Evolutionary conservation across 2,329 filamentous ascomycete genomes (phyloP), one percentile per base, ranked within the genome.

Genomic region (Pseudogymnoascus sp.): DNA sequence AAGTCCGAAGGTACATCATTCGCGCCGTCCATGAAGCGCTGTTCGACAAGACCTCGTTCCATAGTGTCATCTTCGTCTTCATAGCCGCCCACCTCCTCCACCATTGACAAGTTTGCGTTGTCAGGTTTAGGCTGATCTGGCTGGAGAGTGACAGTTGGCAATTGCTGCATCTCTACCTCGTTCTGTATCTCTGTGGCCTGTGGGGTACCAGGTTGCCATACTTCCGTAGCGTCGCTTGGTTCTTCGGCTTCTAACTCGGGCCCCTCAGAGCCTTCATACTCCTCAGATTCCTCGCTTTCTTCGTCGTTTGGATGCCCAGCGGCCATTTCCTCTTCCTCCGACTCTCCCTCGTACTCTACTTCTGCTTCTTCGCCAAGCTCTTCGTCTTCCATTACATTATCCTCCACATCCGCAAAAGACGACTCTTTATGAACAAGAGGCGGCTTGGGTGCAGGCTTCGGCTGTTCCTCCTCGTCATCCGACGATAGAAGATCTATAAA

Each of bases 401-500:
- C 35, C 19, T 39, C 58, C 19, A 38, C 58, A 60, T 60, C 58
- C 19, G 38, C 58, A 25, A 60, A 38, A 25, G 33, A 41, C 4
- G 22, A 60, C 4, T 38, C 38, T 14, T 60, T 60, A 14, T 55
- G 49, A 33, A 22, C 11, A 33, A 55, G 49, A 12, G 25, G 49
- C 9, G 49, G 49, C 28, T 22, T 55, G n/a, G 25, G 25, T 12
- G 12, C 28, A 33, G 49, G n/a, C 5, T 55, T 19, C 5, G 49
- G n/a, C 25, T 55, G 25, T 52, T 58, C 66, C n/a, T 71, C 70
- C 60, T 73, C 72, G 5, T 72, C 70, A 52, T 72, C 72, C n/a
- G 71, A 73, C 19, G 71, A 73, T 9, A 74, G 63, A 19, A 74
- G 63, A 25, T 73, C 69, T 16, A 74, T 73, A 19, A 73, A 62